These are phyloP conservation scores for Phytophthora megakarya DNA, from an alignment of 352 stramenopile species.

Conservation along the genomic window DNA sequence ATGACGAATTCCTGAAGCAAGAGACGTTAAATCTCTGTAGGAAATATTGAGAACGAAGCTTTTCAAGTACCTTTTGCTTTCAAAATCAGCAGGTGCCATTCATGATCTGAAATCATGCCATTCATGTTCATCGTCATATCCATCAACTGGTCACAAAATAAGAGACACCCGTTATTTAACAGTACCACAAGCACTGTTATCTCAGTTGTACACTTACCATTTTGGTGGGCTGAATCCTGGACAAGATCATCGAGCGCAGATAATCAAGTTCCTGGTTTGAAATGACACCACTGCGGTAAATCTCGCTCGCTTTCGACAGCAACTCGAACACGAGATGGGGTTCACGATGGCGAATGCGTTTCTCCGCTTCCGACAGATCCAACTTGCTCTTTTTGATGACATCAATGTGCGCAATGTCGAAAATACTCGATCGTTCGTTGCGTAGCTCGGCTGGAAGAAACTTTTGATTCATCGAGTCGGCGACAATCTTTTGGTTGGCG, in stretches of 20 bases:
- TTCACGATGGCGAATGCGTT: slow-evolving; percentile 83
- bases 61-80: slow-evolving; percentile 69
- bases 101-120: slow-evolving; percentile 84
- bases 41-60: not conserved
- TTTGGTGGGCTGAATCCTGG: slow-evolving; percentile 81
- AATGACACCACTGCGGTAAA: slow-evolving; percentile 83
- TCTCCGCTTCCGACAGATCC: slow-evolving; percentile 78
- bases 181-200: not conserved
- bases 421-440: slow-evolving; percentile 59
- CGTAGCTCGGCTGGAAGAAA: slow-evolving; percentile 74
- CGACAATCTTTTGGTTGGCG: slow-evolving; percentile 77
- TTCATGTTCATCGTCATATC: slow-evolving; percentile 88
- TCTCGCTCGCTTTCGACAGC: slow-evolving; percentile 81
- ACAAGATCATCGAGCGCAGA: slow-evolving; percentile 78
- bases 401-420: slow-evolving; percentile 77
- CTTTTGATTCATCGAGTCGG: slow-evolving; percentile 83
- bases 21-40: slow-evolving; percentile 1
- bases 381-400: slow-evolving; percentile 86
- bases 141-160: slow-evolving; percentile 49
- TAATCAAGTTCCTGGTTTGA: slow-evolving; percentile 79
- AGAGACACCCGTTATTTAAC: slow-evolving; percentile 17
- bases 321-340: slow-evolving; percentile 84
- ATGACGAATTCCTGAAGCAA: slow-evolving; percentile 67
- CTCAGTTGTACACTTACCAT: slow-evolving; percentile 51
- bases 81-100: slow-evolving; percentile 84